Evolutionary conservation across 257 asterid species (phyloP), one percentile per base, ranked within the genome.

Genomic region (Solanum okadae): DNA sequence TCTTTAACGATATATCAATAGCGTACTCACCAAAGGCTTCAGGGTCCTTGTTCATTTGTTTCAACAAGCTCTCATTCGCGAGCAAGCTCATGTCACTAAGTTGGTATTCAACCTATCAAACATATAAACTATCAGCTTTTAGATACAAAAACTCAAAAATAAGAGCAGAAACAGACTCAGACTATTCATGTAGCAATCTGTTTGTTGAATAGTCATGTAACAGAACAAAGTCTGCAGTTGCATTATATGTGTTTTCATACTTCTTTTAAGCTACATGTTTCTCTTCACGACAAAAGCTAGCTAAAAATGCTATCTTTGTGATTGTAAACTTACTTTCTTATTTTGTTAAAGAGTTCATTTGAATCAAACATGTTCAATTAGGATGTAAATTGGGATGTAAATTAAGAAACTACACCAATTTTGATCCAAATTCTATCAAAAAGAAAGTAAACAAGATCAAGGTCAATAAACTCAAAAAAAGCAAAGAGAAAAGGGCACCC

Each of bases 31-130:
- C 99, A 70, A 86, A 97, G 88, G 98, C 98, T 91, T 97, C 98
- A 9, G 95, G 94, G 75, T 97, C 99, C 91, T 93, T 97, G 42
- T 81, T 90, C 72, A 94, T 96, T 82, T 95, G 98, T 87, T 96
- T 97, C 8, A 92, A 94, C 88, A 97, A 93, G 61, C 96, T 92
- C 83, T 97, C 99, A 61, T 97, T 97, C 25, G 99, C 99, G 75
- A 97, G 94, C 93, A 97, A 91, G 93, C 99, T 96, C 98, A 96
- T 94, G 90, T 96, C 98, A 88, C 99, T 96, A 76, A 96, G 95
- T 91, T 96, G 97, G 89, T 96, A 97, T 85, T 97, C 99, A 75
- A 96, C 98, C 99, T 96, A 93, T 40, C 73, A 89, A 63, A 86
- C 31, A 63, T 42, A 40, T 42, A 29, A 81, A 40, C 65, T 27